Conservation (phyloP, 495 filamentous ascomycete species). For the Parachaetomium inaequale region DNA sequence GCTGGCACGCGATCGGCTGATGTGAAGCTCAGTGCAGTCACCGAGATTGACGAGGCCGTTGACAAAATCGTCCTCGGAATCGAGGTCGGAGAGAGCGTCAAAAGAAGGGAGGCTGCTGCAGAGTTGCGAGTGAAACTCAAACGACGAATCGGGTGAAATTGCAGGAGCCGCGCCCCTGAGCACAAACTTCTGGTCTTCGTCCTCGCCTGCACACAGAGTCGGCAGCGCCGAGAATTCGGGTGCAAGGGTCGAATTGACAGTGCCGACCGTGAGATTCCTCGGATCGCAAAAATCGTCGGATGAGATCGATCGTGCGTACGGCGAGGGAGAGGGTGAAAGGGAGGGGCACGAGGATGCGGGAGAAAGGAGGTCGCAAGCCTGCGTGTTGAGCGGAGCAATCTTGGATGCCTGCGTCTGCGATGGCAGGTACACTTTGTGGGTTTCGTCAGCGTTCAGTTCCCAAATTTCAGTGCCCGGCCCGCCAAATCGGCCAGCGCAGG, state of each 20-base stretch:
- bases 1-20: constrained; percentile 74
- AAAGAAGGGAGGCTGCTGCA: constrained; percentile 68
- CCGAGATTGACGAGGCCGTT: constrained; percentile 69
- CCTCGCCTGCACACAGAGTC: constrained; percentile 61
- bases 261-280: constrained; percentile 79
- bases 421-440: constrained; percentile 71
- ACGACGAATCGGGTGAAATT: constrained; percentile 52
- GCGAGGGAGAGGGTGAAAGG: constrained; percentile 75
- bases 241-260: constrained; percentile 51
- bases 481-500: background rate
- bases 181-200: constrained; percentile 72
- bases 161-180: constrained; percentile 57
- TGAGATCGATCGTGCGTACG: constrained; percentile 66
- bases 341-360: constrained; percentile 72
- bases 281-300: constrained; percentile 90
- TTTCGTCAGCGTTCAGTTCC: constrained; percentile 34
- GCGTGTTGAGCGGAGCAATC: constrained; percentile 58
- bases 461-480: background rate
- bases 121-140: constrained; percentile 52
- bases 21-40: constrained; percentile 52
- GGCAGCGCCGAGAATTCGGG: constrained; percentile 60
- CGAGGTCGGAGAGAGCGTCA: constrained; percentile 84
- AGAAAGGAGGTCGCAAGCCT: constrained; percentile 69
- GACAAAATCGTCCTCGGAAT: constrained; percentile 87
- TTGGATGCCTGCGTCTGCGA: constrained; percentile 43